Conservation (phyloP, 2,329 filamentous ascomycete species). For the Cyphellophora europaea region DNA sequence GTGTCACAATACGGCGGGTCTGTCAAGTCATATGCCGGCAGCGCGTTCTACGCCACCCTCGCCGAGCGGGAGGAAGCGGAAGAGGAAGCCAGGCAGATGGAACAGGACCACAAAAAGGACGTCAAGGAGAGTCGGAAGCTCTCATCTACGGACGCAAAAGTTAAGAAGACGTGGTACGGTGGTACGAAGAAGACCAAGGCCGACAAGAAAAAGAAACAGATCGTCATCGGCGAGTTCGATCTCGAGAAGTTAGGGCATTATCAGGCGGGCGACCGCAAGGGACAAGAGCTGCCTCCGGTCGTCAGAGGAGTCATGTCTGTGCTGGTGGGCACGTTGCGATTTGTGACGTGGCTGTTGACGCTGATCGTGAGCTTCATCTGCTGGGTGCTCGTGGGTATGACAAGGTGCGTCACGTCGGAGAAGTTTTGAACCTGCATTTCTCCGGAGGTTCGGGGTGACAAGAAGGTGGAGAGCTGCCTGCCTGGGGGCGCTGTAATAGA, state of each 20-base stretch:
- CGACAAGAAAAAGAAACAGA: slow-evolving; percentile 22
- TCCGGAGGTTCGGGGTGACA: too few relatives aligned
- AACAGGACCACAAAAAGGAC: slow-evolving; percentile 22
- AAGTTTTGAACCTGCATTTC: slow-evolving; percentile 24
- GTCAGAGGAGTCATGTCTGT: slow-evolving; percentile 26
- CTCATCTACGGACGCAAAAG: slow-evolving; percentile 3
- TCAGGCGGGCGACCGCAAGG: slow-evolving; percentile 26
- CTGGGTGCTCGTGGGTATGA: slow-evolving; percentile 30
- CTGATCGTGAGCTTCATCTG: slow-evolving; percentile 29
- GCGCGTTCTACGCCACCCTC: slow-evolving; percentile 18
- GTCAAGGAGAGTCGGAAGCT: slow-evolving; percentile 5
- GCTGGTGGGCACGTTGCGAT: slow-evolving; percentile 28
- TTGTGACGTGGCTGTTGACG: slow-evolving; percentile 29
- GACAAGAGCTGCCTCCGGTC: slow-evolving; percentile 29
- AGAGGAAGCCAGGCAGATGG: slow-evolving; percentile 27
- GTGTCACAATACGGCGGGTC: slow-evolving; percentile 3
- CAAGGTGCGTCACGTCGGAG: slow-evolving; percentile 31
- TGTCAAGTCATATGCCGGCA: slow-evolving; percentile 14
- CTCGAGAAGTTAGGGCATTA: slow-evolving; percentile 35
- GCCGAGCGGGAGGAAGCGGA: slow-evolving; percentile 34
- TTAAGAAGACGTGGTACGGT: slow-evolving; percentile 4
- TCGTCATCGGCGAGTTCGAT: slow-evolving; percentile 34
- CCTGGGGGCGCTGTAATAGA: too few relatives aligned
- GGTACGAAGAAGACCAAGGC: slow-evolving; percentile 6
- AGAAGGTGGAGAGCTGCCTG: too few relatives aligned